Evolutionary conservation across 2,329 filamentous ascomycete species (phyloP).

Genomic region (Ophiocordyceps camponoti-floridani): DNA sequence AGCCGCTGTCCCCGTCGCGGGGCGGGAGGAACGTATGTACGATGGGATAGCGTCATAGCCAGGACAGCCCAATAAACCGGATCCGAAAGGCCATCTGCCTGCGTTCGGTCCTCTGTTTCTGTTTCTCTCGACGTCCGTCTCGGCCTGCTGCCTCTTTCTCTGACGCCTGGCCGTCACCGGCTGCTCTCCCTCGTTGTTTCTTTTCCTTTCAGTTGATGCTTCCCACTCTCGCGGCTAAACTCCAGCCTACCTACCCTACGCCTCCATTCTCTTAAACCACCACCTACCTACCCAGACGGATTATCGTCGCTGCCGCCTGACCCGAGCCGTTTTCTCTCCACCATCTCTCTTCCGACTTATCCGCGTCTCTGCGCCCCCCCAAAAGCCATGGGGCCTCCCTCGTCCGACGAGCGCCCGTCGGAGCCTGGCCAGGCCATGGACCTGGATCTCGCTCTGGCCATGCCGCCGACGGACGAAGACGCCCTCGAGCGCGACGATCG

Average conservation of each 20-base stretch:
- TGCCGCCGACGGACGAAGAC: slow-evolving; percentile 20
- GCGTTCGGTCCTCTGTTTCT: background rate
- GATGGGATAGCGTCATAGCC: no score
- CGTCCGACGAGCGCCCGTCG: slow-evolving; percentile 17
- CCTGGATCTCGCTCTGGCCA: slow-evolving; percentile 17
- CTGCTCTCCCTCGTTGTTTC: background rate
- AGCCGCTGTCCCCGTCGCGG: no score
- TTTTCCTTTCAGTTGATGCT: background rate
- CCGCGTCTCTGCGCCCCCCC: slow-evolving; percentile 11
- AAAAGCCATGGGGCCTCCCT: slow-evolving; percentile 16
- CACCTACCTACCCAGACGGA: no score
- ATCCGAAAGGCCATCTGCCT: background rate
- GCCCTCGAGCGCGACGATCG: slow-evolving; percentile 15
- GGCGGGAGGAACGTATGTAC: no score
- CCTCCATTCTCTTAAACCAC: no score
- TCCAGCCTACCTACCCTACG: no score
- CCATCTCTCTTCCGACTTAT: background rate
- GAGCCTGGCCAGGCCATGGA: slow-evolving; percentile 11
- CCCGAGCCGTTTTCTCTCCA: no score
- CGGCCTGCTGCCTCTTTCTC: background rate
- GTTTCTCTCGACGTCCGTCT: background rate
- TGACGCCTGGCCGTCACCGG: background rate
- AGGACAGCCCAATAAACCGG: no score
- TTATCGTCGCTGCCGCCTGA: no score
- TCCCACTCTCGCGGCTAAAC: no score